phyloP scores from a whole-genome alignment of 306 rosid genomes.

The Cucumis hystrix region DNA sequence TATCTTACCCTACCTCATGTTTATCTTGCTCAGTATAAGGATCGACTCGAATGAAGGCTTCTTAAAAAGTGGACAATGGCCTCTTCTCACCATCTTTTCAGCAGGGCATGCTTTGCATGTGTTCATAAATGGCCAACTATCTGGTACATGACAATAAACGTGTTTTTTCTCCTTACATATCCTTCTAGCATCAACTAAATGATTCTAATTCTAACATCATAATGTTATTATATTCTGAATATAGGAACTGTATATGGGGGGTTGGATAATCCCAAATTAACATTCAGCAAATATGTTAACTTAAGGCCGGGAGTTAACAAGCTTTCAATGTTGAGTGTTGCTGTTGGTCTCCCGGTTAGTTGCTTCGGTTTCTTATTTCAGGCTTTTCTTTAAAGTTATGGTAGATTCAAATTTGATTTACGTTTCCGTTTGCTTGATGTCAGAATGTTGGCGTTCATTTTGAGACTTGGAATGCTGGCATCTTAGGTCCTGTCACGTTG shows the following conservation, averaged over 20 bases:
- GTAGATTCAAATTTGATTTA: not conserved
- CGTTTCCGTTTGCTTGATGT: conserved; percentile 7
- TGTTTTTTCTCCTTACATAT: not conserved
- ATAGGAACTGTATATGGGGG: conserved; percentile 65
- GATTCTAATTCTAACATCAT: conserved; percentile 4
- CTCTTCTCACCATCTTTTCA: conserved; percentile 56
- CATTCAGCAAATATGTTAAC: conserved; percentile 47
- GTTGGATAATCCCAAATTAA: conserved; percentile 44
- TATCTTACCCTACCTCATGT: not conserved
- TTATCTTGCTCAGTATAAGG: conserved; percentile 40
- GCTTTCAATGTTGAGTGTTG: conserved; percentile 68
- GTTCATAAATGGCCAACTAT: conserved; percentile 71
- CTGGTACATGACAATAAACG: conserved; percentile 39
- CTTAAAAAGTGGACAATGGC: conserved; percentile 46
- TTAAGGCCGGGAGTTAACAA: conserved; percentile 67
- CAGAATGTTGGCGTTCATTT: conserved; percentile 78
- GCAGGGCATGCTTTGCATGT: conserved; percentile 93
- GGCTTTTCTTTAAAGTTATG: not conserved
- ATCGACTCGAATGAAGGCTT: conserved; percentile 62
- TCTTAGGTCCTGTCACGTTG: conserved; percentile 81
- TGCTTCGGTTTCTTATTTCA: conserved; percentile 1
- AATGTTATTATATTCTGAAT: conserved; percentile 10
- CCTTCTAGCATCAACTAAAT: not conserved
- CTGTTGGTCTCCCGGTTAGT: conserved; percentile 91
- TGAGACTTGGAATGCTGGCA: conserved; percentile 89